Base-by-base conservation (phyloP, 2,329 filamentous ascomycete genomes). In the Pseudodiploospora longispora region DNA sequence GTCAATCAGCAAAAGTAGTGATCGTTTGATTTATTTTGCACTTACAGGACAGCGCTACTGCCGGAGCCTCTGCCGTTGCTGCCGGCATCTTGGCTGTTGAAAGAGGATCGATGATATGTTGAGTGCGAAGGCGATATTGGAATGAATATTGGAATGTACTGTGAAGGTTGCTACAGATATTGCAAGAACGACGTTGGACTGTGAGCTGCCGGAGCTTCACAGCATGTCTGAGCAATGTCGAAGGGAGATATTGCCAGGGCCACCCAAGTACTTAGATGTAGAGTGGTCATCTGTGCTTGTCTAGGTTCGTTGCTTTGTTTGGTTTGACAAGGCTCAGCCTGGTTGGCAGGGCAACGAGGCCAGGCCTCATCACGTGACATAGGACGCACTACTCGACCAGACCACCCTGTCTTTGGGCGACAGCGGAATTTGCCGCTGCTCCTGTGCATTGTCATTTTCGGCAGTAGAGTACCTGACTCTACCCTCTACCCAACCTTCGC, bases 21-120 rank as follows among this genome's bases (percentile, higher is more conserved):
- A 19, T 19, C 19, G 19, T 30, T 8, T 10, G 31, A 33, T 30
- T 42, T 27, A 35, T 19, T 33, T 35, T 36, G 39, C 44, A 44
- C 72, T 58, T 70, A 85, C 81, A 86, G 38, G 82, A 86, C 59
- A 85, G 69, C 55, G 80, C 71, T 56, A 85, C 81, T 42, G 77
- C 75, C 54, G 82, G 82, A 55, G 70, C 68, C 54, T 84, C 82
- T 56, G 75, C 68, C 55, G 74, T 71, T 49, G 74, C 72, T 53
- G 74, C 76, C 64, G 78, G 77, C 80, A 84, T 84, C 57, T 45
- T 63, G 59, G 55, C 58, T 48, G 48, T 36, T 43, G 34, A 19
- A 8, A 27, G 37, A 19, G 19, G 19, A 19, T 19, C 19, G 19
- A 19, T 19, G 19, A 19, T 19, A 19, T 19, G 19, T 19, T 19